Evolutionary conservation across 495 filamentous ascomycete genomes (phyloP), one percentile per base, ranked within the genome.

Genomic region (Penicillium waksmanii): DNA sequence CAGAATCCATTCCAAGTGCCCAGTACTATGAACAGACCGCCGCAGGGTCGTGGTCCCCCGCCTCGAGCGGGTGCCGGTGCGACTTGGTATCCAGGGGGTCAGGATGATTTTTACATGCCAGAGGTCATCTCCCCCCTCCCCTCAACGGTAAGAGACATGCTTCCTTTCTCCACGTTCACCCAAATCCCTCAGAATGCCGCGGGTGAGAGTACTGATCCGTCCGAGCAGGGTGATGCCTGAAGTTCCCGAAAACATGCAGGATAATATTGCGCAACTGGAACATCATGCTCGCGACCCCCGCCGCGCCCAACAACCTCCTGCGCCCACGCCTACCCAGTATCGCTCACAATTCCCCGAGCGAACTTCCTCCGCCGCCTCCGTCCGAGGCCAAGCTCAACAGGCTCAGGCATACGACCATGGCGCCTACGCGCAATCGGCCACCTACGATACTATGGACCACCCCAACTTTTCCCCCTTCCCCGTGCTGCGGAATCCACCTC

Each of bases 381-480:
- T 69, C 17, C 72, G 73, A 17, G 71, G 67, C 21, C 76, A 73
- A 48, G 62, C 69, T 27, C 65, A 70, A 56, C 69, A 70, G 15
- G 58, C 63, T 31, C 61, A 69, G 46, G 57, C 64, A 18, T 67
- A 79, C 15, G 71, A 76, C 44, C 55, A 71, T 33, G 66, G 66
- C 40, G 57, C 74, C 42, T 73, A 83, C 63, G 72, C 78, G 59
- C 72, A 82, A 55, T 71, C 75, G 25, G 63, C 78, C 10, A 65
- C 77, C 54, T 77, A 79, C 59, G 77, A 78, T 44, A 69, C 61
- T 53, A 78, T 78, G 73, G 88, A 92, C 54, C 78, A 84, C 38
- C 91, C 94, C 27, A 91, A 87, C 57, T 93, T 96, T 78, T 96
- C 93, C 9, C 91, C 92, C 0, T 98, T 98, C 72, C 95, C 95